Evolutionary conservation across 441 rosid species (phyloP), one percentile per base, ranked within the genome.

Genomic region (Lepidium campestre): DNA sequence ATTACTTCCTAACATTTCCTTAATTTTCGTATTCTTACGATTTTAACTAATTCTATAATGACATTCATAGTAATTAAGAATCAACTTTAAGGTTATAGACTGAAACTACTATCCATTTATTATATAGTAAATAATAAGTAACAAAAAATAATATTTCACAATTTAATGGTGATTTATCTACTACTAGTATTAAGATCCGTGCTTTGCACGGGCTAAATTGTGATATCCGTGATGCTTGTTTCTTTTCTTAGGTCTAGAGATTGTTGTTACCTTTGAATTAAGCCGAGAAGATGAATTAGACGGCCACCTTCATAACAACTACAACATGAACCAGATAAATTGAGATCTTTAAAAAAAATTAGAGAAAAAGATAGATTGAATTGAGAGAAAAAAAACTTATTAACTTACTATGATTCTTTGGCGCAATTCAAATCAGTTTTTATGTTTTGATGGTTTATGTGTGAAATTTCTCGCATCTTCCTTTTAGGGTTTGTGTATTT

Each of bases 271-370:
- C 85, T 81, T 46, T 63, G 79, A 78, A 89, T 78, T 67, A 75
- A 81, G 49, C 74, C 71, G 70, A 90, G 88, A 44, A 93, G 65
- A 67, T 75, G 74, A 70, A 72, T 73, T 5, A 93, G 81, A 44
- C 81, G 78, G 53, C 87, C 91, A 27, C 90, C 93, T 85, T 89
- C 89, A 45, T 64, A 80, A 79, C 67, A 82, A 34, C 89, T 82
- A 68, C 57, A 25, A 62, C 15, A 64, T 57, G 4, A 40, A 75
- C 7, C 34, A 65, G n/a, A 61, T 32, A 65, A 67, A 62, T 37
- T 41, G 2, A 63, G 39, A 46, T 58, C 15, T 10, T 67, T 20
- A 67, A 52, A 23, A 20, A 32, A 35, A 25, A 65, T 12, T 37
- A 36, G 25, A 44, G 22, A 31, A 5, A 17, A 4, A 45, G 25